phyloP scores from a whole-genome alignment of 495 filamentous ascomycete species.

The Staphylotrichum longicolle region DNA sequence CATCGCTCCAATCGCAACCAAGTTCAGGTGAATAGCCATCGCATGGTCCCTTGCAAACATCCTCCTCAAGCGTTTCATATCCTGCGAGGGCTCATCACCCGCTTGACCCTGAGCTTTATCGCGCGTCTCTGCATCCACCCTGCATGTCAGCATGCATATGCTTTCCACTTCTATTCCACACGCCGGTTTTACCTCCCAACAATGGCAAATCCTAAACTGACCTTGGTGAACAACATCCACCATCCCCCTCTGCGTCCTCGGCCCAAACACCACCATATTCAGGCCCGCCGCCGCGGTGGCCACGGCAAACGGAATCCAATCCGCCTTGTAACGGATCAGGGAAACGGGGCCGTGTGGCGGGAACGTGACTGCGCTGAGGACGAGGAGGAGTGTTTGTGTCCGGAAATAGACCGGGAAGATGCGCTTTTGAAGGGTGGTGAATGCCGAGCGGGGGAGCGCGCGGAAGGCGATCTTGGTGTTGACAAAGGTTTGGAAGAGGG shows the following conservation, averaged over 20 bases:
- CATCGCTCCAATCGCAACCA: constrained; percentile 50
- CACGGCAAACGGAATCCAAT: constrained; percentile 42
- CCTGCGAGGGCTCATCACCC: constrained; percentile 15
- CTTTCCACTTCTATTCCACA: too few relatives aligned
- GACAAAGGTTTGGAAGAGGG: constrained; percentile 52
- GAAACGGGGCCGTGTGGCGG: constrained; percentile 45
- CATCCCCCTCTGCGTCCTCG: constrained; percentile 46
- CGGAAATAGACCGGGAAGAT: constrained; percentile 57
- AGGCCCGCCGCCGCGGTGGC: constrained; percentile 42
- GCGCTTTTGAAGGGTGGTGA: constrained; percentile 51
- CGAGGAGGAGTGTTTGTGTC: constrained; percentile 43
- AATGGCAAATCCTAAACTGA: constrained; percentile 1
- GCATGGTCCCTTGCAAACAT: constrained; percentile 51
- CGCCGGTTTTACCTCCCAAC: neutral
- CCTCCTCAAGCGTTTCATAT: constrained; percentile 43
- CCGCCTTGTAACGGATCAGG: constrained; percentile 31
- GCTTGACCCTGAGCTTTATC: neutral
- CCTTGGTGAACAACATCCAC: constrained; percentile 48
- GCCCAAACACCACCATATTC: constrained; percentile 50
- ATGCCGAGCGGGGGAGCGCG: constrained; percentile 48
- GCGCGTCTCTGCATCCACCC: neutral
- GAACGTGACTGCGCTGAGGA: constrained; percentile 46
- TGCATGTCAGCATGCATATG: neutral
- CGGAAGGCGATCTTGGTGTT: constrained; percentile 38
- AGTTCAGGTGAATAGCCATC: constrained; percentile 57